Base-by-base conservation (phyloP, 768 basidiomycete genomes). In the Crassisporium funariophilum region DNA sequence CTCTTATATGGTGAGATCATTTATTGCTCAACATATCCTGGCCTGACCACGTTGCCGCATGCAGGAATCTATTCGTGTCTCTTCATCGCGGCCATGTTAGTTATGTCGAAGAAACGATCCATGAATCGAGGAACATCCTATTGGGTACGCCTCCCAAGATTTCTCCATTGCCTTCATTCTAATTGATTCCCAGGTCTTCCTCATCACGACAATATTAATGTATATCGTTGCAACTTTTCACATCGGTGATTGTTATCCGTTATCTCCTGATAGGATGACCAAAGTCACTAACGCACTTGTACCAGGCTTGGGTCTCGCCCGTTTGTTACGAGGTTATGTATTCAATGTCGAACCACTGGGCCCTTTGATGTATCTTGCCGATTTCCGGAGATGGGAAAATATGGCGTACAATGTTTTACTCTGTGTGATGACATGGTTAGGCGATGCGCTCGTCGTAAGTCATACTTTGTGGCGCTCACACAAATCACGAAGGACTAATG, bases 381-480 rank as follows among this genome's bases (percentile, higher is more conserved):
- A 64, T 41, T 54, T 57, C 22, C 40, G 48, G n/a, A 39, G 53
- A 25, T 64, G 63, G 65, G 60, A 64, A 19, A 60, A 54, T 38
- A 27, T 55, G 21, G 48, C 54, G 11, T 50, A 60, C 46, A 61
- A 57, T 37, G 40, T 58, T 5, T 23, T 59, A 10, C 16, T 60
- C 5, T 63, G 58, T 16, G 25, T 60, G 8, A 58, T 64, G 59
- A 59, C 60, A 10, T 64, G 62, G 62, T 29, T 62, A 11, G 66
- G 64, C 6, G 64, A 67, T 35, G 46, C 49, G 23, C 55, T 67
- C 9, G 62, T 61, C 22, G 62, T 62, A n/a, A 33, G 60, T 58
- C 17, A 37, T 46, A 31, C 25, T 31, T 35, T 16, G 33, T 19
- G n/a, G 11, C 12, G 12, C 31, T 41, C 16, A n/a, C 29, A 24